Conservation (phyloP, 1,139 yeast species). For the Saccharomyces hybrid region DNA sequence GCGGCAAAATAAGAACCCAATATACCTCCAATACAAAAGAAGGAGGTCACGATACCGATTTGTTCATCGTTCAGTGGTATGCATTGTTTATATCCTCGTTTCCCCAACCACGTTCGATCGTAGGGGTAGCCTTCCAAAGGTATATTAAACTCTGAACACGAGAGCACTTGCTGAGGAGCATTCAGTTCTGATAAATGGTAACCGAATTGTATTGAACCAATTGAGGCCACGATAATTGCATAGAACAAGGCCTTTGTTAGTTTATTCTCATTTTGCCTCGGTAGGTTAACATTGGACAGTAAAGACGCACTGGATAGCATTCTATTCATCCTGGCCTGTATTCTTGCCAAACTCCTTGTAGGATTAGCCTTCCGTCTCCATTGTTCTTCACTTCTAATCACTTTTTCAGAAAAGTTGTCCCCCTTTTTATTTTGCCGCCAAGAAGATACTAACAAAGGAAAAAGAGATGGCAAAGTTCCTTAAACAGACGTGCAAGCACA, state of each 20-base stretch:
- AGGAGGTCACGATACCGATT: slow-evolving; percentile 70
- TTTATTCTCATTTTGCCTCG: neutral
- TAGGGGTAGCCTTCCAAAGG: slow-evolving; percentile 23
- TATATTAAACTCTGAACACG: slow-evolving; percentile 35
- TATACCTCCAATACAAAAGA: slow-evolving; percentile 81
- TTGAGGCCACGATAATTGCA: slow-evolving; percentile 41
- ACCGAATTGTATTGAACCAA: slow-evolving; percentile 81
- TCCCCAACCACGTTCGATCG: slow-evolving; percentile 21
- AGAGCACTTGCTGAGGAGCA: slow-evolving; percentile 63
- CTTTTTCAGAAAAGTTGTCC: too few species aligned
- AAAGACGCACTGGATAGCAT: neutral
- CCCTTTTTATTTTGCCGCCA: too few species aligned
- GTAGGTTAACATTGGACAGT: neutral
- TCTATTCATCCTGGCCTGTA: neutral
- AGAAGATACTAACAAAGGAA: too few species aligned
- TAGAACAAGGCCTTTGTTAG: slow-evolving; percentile 6
- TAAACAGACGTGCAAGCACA: too few species aligned
- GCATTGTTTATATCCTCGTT: slow-evolving; percentile 38
- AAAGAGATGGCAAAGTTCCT: too few species aligned
- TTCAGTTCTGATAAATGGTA: slow-evolving; percentile 84
- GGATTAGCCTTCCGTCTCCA: too few species aligned
- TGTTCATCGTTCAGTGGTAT: slow-evolving; percentile 56
- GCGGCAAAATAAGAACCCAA: slow-evolving; percentile 72
- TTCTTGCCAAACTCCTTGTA: neutral
- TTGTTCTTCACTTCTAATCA: too few species aligned